Percentiles rank a stretch among this genome's conserved stretches.
These are phyloP conservation scores for Colletotrichum camelliae DNA, from an alignment of 2,329 filamentous ascomycete species.

Conservation along the genomic window DNA sequence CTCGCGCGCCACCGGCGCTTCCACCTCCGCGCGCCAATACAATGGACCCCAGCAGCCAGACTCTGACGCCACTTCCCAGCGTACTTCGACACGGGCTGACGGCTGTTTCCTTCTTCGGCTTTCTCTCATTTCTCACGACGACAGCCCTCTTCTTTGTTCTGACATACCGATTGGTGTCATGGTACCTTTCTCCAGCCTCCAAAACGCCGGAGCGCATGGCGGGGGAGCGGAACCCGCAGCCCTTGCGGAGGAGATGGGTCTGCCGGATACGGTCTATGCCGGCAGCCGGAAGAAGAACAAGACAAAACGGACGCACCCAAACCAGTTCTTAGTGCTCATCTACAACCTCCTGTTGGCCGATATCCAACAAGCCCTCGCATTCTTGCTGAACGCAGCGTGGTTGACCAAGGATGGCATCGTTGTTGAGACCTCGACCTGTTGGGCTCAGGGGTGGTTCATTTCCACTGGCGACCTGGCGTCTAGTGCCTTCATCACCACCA, in stretches of 20 bases:
- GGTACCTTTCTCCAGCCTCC: constrained; percentile 31
- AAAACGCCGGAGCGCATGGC: constrained; percentile 31
- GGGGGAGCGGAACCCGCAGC: constrained; percentile 34
- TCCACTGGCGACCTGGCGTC: constrained; percentile 62
- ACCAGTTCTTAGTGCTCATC: constrained; percentile 65
- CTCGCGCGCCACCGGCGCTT: not conserved
- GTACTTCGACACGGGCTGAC: constrained; percentile 40
- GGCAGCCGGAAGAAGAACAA: constrained; percentile 22
- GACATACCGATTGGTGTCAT: constrained; percentile 37
- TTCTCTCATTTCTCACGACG: constrained; percentile 40
- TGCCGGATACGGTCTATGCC: constrained; percentile 29
- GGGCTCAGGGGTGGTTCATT: constrained; percentile 62
- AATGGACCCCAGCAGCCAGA: constrained; percentile 23
- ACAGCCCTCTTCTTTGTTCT: constrained; percentile 36
- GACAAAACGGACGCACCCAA: constrained; percentile 31
- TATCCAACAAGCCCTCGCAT: constrained; percentile 61
- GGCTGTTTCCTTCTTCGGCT: constrained; percentile 39
- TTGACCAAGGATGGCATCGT: constrained; percentile 50
- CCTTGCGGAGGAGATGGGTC: constrained; percentile 20
- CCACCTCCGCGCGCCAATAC: not conserved
- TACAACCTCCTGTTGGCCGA: constrained; percentile 66
- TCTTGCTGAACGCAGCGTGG: constrained; percentile 61
- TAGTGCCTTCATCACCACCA: constrained; percentile 62
- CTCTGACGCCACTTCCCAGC: constrained; percentile 37
- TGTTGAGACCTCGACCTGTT: constrained; percentile 53